Evolutionary conservation across 1,139 yeast species (phyloP).

Genomic region (Candida sojae): DNA sequence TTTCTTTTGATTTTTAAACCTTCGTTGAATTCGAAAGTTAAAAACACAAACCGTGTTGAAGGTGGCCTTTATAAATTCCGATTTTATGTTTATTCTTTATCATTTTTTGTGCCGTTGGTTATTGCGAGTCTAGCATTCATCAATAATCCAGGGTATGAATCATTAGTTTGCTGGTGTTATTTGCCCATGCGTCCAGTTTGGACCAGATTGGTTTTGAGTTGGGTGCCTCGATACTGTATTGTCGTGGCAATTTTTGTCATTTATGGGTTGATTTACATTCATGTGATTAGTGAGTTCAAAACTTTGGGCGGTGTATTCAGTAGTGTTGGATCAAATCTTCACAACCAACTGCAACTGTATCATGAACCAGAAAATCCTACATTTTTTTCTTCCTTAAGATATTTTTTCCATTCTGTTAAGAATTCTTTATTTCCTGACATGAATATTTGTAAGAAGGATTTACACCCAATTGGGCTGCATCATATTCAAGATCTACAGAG

Average conservation of each 20-base stretch:
- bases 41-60: constrained; percentile 48
- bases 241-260: constrained; percentile 62
- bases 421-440: constrained; percentile 32
- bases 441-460: background rate
- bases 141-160: constrained; percentile 51
- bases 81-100: constrained; percentile 56
- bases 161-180: constrained; percentile 79
- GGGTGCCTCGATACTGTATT: constrained; percentile 80
- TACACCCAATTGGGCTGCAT: background rate
- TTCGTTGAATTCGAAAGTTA: constrained; percentile 43
- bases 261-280: constrained; percentile 71
- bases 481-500: background rate
- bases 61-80: constrained; percentile 76
- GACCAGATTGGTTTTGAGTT: constrained; percentile 73
- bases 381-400: constrained; percentile 36
- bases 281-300: constrained; percentile 65
- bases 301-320: constrained; percentile 49
- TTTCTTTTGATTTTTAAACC: constrained; percentile 74
- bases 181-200: constrained; percentile 73
- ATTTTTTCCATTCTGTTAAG: constrained; percentile 25
- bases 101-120: constrained; percentile 63
- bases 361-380: constrained; percentile 27
- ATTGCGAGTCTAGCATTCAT: constrained; percentile 78
- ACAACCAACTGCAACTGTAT: constrained; percentile 8
- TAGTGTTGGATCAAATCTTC: constrained; percentile 2